Evolutionary conservation across 345 rosid species (phyloP).

Genomic region (Geranium rotundifolium): DNA sequence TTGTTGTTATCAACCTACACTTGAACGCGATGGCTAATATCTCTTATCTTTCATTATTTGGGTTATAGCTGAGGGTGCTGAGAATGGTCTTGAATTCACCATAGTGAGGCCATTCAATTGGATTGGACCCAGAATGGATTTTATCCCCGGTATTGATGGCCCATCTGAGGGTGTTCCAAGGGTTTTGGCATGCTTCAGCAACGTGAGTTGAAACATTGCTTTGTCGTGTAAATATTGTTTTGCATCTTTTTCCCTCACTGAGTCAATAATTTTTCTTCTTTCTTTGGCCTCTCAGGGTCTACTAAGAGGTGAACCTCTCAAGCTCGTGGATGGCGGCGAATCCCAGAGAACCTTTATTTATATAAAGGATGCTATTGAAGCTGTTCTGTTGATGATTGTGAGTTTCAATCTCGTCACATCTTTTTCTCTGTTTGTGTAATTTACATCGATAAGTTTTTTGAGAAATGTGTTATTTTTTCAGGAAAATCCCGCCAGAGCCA

Average conservation of each 20-base stretch:
- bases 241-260: neutral
- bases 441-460: neutral
- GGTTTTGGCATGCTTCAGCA: slow-evolving; percentile 4
- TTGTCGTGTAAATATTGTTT: slow-evolving; percentile 11
- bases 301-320: slow-evolving; percentile 38
- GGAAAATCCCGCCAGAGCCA: slow-evolving; percentile 96
- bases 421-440: neutral
- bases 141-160: neutral
- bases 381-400: slow-evolving; percentile 45
- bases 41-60: slow-evolving; percentile 8
- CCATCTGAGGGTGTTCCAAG: neutral
- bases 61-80: slow-evolving; percentile 80
- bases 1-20: neutral
- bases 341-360: slow-evolving; percentile 75
- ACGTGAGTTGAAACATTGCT: slow-evolving; percentile 27
- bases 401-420: slow-evolving; percentile 2
- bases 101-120: neutral
- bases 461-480: slow-evolving; percentile 10
- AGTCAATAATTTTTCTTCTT: slow-evolving; percentile 13
- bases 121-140: neutral
- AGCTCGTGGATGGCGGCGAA: slow-evolving; percentile 50
- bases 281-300: slow-evolving; percentile 23
- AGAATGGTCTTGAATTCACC: neutral
- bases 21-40: neutral
- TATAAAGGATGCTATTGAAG: slow-evolving; percentile 48